Percentiles rank a stretch among this genome's conserved stretches.
These are phyloP conservation scores for Cryomyces minteri DNA, from an alignment of 495 filamentous ascomycete genomes.

Conservation along the genomic window DNA sequence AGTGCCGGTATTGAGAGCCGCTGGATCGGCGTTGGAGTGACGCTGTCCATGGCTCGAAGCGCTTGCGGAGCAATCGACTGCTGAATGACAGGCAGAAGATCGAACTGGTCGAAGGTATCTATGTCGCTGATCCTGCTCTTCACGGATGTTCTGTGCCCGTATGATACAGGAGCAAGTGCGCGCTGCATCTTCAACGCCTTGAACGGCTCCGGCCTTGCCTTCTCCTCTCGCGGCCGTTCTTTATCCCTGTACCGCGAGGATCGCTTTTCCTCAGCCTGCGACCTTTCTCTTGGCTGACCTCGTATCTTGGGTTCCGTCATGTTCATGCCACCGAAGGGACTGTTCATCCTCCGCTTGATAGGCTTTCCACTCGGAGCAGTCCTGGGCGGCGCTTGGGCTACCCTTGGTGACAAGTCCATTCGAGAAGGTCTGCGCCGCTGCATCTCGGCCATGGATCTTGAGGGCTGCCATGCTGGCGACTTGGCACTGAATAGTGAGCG, in stretches of 20 bases:
- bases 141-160: constrained; percentile 45
- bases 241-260: constrained; percentile 12
- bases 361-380: constrained; percentile 20
- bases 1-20: constrained; percentile 69
- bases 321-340: constrained; percentile 71
- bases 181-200: constrained; percentile 95
- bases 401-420: constrained; percentile 62
- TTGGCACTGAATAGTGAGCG: constrained; percentile 1
- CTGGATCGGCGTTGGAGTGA: constrained; percentile 76
- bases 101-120: constrained; percentile 64
- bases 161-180: constrained; percentile 51
- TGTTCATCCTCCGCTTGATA: constrained; percentile 21
- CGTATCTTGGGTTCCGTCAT: constrained; percentile 23
- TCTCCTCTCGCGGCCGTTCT: constrained; percentile 7
- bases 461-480: constrained; percentile 6
- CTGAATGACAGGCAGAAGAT: constrained; percentile 51
- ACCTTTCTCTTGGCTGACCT: constrained; percentile 11
- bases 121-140: constrained; percentile 50
- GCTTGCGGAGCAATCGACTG: constrained; percentile 53
- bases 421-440: constrained; percentile 39
- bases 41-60: constrained; percentile 47
- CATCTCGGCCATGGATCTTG: constrained; percentile 12
- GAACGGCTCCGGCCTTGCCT: constrained; percentile 23
- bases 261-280: constrained; percentile 15
- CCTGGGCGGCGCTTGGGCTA: constrained; percentile 34